phyloP scores from a whole-genome alignment of 805 yeast genomes.

The Hanseniaspora clermontiae region DNA sequence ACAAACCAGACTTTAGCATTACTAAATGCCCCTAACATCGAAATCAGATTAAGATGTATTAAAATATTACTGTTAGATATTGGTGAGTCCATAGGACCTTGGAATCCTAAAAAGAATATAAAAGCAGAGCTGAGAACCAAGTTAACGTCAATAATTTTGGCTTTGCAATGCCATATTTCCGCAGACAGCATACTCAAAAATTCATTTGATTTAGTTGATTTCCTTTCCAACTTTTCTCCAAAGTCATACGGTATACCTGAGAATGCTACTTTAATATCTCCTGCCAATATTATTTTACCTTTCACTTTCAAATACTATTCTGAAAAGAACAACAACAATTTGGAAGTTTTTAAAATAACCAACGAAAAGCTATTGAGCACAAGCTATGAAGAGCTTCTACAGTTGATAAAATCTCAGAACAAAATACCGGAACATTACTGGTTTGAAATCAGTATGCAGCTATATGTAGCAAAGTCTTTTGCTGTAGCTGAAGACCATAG shows the following conservation, averaged over 20 bases:
- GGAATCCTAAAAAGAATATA: conserved; percentile 2
- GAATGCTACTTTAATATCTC: background rate
- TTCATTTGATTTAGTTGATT: conserved; percentile 31
- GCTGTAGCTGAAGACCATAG: background rate
- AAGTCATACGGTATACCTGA: background rate
- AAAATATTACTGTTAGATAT: conserved; percentile 48
- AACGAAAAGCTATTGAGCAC: conserved; percentile 1
- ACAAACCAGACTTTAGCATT: conserved; percentile 47
- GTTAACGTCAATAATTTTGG: conserved; percentile 40
- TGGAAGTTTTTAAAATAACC: conserved; percentile 8
- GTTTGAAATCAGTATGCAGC: conserved; percentile 49
- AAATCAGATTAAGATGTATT: conserved; percentile 47
- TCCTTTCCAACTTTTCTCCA: conserved; percentile 5
- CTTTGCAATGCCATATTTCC: conserved; percentile 23
- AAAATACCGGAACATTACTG: conserved; percentile 46
- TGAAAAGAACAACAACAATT: conserved; percentile 14
- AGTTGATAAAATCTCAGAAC: conserved; percentile 40
- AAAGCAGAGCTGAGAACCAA: conserved; percentile 28
- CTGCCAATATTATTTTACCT: conserved; percentile 33
- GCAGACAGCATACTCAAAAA: conserved; percentile 28
- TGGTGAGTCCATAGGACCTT: conserved; percentile 39
- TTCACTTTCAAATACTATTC: conserved; percentile 44
- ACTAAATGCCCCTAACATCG: conserved; percentile 46
- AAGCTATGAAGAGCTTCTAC: conserved; percentile 32
- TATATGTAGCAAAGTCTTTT: conserved; percentile 44